Percentiles rank a stretch among this genome's conserved stretches.
Evolutionary conservation across 495 filamentous ascomycete genomes (phyloP).

Genomic region (Lepraria neglecta): DNA sequence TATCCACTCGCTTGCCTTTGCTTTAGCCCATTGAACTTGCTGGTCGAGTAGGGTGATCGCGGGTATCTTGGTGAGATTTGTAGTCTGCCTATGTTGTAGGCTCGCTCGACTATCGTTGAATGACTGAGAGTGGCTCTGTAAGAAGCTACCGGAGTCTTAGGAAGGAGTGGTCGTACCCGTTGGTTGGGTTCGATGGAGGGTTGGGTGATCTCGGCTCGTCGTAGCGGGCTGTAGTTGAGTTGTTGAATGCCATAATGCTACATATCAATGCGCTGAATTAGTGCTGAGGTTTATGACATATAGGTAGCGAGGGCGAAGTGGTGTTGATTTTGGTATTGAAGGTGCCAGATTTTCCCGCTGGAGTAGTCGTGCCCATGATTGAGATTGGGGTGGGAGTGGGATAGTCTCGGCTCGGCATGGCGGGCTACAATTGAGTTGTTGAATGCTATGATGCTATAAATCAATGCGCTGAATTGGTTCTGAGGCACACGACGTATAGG

Average conservation of each 20-base stretch:
- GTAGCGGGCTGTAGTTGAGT: conserved; percentile 58
- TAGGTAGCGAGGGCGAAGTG: background rate
- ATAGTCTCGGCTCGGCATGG: conserved; percentile 71
- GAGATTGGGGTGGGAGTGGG: conserved; percentile 64
- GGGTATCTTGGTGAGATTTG: conserved; percentile 78
- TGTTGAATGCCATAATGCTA: conserved; percentile 57
- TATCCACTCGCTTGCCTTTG: too few species aligned
- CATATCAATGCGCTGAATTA: conserved; percentile 14
- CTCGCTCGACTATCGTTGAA: conserved; percentile 61
- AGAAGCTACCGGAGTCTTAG: conserved; percentile 51
- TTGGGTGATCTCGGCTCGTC: conserved; percentile 73
- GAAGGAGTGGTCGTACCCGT: conserved; percentile 63
- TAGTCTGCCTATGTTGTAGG: conserved; percentile 88
- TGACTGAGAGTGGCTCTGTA: conserved; percentile 47
- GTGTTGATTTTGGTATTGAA: too few species aligned
- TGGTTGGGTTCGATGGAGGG: conserved; percentile 63
- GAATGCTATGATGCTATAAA: conserved; percentile 51
- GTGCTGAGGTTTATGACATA: conserved; percentile 12
- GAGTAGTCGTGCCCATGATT: conserved; percentile 61
- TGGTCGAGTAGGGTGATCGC: conserved; percentile 69
- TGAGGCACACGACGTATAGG: conserved; percentile 9
- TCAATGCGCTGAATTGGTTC: conserved; percentile 12
- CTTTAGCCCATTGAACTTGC: conserved; percentile 26
- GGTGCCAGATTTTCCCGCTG: too few species aligned
- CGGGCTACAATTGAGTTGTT: conserved; percentile 58